phyloP scores from a whole-genome alignment of 1,284 basidiomycete species.

The Naganishia albida region DNA sequence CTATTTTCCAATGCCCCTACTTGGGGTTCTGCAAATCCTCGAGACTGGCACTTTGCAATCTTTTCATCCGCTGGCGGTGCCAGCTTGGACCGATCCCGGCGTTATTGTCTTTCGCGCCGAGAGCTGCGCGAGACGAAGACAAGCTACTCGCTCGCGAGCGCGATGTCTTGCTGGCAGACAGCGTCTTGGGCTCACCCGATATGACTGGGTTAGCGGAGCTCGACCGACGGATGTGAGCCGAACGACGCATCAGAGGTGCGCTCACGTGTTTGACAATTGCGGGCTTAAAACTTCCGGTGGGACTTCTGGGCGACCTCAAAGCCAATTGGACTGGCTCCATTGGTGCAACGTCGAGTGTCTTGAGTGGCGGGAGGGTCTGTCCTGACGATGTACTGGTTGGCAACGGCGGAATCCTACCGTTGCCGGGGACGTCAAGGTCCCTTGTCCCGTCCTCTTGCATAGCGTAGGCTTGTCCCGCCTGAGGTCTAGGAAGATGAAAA shows the following conservation, averaged over 20 bases:
- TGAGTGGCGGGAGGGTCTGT: too few species aligned
- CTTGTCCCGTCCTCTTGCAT: slow-evolving; percentile 1
- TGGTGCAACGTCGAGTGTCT: background rate
- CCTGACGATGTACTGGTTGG: background rate
- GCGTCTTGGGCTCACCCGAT: too few species aligned
- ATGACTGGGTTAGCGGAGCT: background rate
- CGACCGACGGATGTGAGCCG: background rate
- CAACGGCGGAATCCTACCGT: background rate
- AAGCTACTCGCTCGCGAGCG: background rate
- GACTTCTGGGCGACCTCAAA: background rate
- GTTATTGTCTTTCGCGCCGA: slow-evolving; percentile 38
- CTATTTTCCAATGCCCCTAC: background rate
- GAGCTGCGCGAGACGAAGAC: background rate
- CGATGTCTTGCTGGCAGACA: too few species aligned
- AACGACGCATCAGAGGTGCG: background rate
- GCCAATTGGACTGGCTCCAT: background rate
- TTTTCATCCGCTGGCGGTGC: slow-evolving; percentile 23
- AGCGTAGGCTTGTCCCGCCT: slow-evolving; percentile 25
- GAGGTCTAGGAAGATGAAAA: slow-evolving; percentile 30
- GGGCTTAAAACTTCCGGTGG: background rate
- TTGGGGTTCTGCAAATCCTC: background rate
- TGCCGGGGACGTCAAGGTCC: background rate
- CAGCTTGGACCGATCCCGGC: slow-evolving; percentile 7
- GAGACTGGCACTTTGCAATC: background rate
- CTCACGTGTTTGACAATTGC: background rate